Percentiles rank a stretch among this genome's conserved stretches.
Conservation (phyloP, 768 basidiomycete genomes). For the Boletellus ananas region DNA sequence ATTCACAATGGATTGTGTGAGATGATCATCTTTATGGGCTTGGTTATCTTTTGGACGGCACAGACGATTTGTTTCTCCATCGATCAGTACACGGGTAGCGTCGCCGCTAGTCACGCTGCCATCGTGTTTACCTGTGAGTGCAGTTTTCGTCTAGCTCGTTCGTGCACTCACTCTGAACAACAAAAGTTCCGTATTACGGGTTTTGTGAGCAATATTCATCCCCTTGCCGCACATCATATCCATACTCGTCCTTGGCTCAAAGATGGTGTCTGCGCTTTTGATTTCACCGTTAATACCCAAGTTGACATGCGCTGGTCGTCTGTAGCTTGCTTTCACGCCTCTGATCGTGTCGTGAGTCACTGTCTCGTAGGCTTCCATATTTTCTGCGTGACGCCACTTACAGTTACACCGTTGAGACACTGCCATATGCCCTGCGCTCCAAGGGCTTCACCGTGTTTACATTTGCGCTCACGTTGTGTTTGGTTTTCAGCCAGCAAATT, state of each 20-base stretch:
- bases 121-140: constrained; percentile 44
- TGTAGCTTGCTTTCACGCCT: constrained; percentile 39
- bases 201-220: constrained; percentile 27
- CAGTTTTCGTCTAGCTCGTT: neutral
- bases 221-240: neutral
- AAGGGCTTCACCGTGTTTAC: constrained; percentile 39
- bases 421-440: constrained; percentile 39
- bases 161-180: neutral
- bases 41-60: constrained; percentile 38
- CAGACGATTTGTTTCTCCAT: constrained; percentile 37
- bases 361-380: neutral
- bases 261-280: constrained; percentile 30
- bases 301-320: neutral
- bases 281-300: neutral
- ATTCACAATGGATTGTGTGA: constrained; percentile 27
- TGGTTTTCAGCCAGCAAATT: constrained; percentile 43
- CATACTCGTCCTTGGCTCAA: neutral
- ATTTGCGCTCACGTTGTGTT: constrained; percentile 36
- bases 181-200: constrained; percentile 36
- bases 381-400: neutral
- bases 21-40: constrained; percentile 34
- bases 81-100: constrained; percentile 25
- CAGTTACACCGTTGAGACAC: constrained; percentile 41
- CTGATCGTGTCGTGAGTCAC: constrained; percentile 34
- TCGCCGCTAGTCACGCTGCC: constrained; percentile 38